Base-by-base conservation (phyloP, 2,329 filamentous ascomycete genomes). In the Tolypocladium nubicola region DNA sequence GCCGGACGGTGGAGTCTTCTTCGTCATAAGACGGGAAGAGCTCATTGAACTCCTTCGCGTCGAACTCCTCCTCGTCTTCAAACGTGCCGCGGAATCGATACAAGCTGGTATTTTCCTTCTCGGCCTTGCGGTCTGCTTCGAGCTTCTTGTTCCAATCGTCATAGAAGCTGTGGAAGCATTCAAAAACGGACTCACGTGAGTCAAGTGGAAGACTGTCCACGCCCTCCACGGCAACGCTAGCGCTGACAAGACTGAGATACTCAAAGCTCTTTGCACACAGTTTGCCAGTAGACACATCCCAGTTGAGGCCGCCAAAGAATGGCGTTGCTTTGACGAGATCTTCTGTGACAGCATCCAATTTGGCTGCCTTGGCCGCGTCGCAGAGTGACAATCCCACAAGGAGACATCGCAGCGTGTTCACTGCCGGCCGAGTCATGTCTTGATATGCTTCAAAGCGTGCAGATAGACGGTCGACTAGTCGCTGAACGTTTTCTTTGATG, bases 51-150 rank as follows among this genome's bases (percentile, higher is more conserved):
- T 94, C 89, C 57, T 87, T 82, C 61, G 87, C 81, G 55, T 90
- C 84, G 11, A 82, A 76, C 64, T 88, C 86, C 57, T 95, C 88
- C 61, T 89, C 84, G 53, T 92, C 86, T 60, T 92, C 88, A 43
- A 83, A 75, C 43, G 85, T 86, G 38, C 92, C 93, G 61, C 85
- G 84, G 73, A 94, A 97, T 23, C 85, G 86, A 71, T 96, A 99
- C 43, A 96, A 72, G 61, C 88, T 91, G 6, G 82, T 84, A 60
- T 87, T 89, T 35, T 83, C 80, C 21, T 88, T 86, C 63, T 88
- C 85, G 52, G 88, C 83, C 64, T 86, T 84, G 64, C 90, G 87
- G 61, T 97, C 92, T 23, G 84, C 78, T 56, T 87, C 82, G 2
- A 96, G 81, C 66, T 87, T 87, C 54, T 82, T 80, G 63, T 84